A percentile compares a stretch with the other conserved stretches of the same genome.
These are phyloP conservation scores for Rhynchosporium secalis DNA, from an alignment of 2,329 filamentous ascomycete genomes.

Conservation along the genomic window DNA sequence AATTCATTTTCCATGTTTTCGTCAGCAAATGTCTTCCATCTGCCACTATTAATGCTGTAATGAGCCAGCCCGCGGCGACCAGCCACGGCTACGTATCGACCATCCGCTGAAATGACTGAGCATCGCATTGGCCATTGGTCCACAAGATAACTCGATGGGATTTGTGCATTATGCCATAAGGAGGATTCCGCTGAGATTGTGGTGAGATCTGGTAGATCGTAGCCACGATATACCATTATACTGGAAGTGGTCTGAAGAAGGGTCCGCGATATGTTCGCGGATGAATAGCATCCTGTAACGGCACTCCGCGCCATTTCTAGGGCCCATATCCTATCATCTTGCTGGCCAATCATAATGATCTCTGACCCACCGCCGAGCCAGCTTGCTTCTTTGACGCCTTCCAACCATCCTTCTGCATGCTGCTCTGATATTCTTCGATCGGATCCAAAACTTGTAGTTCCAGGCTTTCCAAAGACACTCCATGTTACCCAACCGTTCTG, in stretches of 20 bases:
- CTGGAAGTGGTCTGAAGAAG: constrained; percentile 85
- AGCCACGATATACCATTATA: constrained; percentile 89
- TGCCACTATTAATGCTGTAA: constrained; percentile 89
- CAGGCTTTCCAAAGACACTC: constrained; percentile 94
- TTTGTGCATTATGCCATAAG: constrained; percentile 90
- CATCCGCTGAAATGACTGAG: constrained; percentile 86
- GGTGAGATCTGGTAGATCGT: constrained; percentile 86
- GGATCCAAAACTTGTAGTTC: constrained; percentile 77
- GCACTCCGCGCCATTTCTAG: constrained; percentile 93
- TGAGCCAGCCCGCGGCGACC: constrained; percentile 88
- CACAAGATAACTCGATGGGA: constrained; percentile 80
- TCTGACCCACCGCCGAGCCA: constrained; percentile 91
- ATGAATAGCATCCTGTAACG: constrained; percentile 87
- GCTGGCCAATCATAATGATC: constrained; percentile 69
- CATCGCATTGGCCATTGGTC: constrained; percentile 92
- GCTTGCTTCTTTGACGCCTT: constrained; percentile 71
- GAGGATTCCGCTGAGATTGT: constrained; percentile 90
- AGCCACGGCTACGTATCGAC: constrained; percentile 94
- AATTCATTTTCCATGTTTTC: constrained; percentile 84
- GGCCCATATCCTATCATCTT: constrained; percentile 78
- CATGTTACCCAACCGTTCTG: constrained; percentile 92
- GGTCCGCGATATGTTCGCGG: constrained; percentile 86
- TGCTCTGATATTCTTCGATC: constrained; percentile 62
- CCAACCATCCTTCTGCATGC: constrained; percentile 83
- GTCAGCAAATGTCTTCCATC: constrained; percentile 93